Conservation (phyloP, 441 rosid genomes). For the Adansonia madagascariensis region DNA sequence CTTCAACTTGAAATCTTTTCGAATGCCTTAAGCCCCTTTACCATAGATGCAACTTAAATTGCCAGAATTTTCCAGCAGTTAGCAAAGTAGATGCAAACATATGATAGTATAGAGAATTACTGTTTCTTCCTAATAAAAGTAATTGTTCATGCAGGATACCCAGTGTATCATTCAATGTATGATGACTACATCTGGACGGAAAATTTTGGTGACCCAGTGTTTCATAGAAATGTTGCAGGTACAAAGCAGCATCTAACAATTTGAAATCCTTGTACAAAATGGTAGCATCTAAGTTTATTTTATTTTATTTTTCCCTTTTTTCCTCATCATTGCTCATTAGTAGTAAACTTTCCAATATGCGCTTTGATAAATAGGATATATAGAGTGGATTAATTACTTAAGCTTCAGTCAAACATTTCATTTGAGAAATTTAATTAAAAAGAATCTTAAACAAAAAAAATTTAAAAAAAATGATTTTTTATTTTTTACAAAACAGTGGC, state of each 20-base stretch:
- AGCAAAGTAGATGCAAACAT: conserved; percentile 4
- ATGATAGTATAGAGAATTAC: conserved; percentile 18
- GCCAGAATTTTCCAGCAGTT: not conserved
- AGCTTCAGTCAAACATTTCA: conserved; percentile 15
- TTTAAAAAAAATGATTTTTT: not conserved
- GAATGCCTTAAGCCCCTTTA: not conserved
- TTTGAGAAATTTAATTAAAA: not conserved
- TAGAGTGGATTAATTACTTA: not conserved
- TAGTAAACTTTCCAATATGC: not conserved
- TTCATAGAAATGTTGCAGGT: conserved; percentile 82
- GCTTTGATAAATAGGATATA: not conserved
- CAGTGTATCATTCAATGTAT: conserved; percentile 90
- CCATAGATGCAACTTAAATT: conserved; percentile 16
- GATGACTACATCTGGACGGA: conserved; percentile 89
- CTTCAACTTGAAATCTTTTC: conserved; percentile 3
- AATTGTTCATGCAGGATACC: conserved; percentile 52
- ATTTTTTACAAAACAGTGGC: conserved; percentile 43
- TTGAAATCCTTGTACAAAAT: not conserved
- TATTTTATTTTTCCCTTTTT: not conserved
- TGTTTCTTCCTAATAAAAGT: conserved; percentile 18
- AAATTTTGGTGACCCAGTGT: conserved; percentile 76
- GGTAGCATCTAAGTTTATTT: not conserved
- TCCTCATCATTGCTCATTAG: conserved; percentile 11
- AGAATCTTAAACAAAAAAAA: not conserved
- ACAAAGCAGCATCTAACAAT: conserved; percentile 21